A percentile compares a stretch with the other conserved stretches of the same genome.
phyloP scores from a whole-genome alignment of 352 stramenopile species.

The Phytophthora hybrid region DNA sequence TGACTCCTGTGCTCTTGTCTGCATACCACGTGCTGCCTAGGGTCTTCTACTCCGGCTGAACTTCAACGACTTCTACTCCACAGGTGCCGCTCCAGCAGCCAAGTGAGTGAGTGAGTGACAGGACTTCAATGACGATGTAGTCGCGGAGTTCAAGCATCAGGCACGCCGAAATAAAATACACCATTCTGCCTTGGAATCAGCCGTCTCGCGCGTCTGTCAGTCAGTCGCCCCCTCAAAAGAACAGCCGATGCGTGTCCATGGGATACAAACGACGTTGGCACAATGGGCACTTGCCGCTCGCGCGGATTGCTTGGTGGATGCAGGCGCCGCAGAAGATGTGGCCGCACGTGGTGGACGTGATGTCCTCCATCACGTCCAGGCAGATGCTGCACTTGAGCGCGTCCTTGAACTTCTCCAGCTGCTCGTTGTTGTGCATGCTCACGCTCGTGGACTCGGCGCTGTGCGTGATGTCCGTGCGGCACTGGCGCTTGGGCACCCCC shows the following conservation, averaged over 20 bases:
- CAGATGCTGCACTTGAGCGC: conserved; percentile 88
- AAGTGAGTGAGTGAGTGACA: conserved; percentile 6
- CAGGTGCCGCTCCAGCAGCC: conserved; percentile 10
- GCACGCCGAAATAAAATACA: conserved; percentile 38
- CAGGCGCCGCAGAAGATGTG: conserved; percentile 85
- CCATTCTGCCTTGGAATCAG: conserved; percentile 15
- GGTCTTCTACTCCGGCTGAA: conserved; percentile 66
- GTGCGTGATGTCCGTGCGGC: conserved; percentile 50
- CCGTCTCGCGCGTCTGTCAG: neutral
- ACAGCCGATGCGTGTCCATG: conserved; percentile 84
- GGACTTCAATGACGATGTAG: conserved; percentile 9
- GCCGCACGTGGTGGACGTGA: conserved; percentile 83
- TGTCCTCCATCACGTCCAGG: conserved; percentile 77
- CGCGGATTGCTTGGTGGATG: conserved; percentile 72
- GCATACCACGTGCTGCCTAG: conserved; percentile 40
- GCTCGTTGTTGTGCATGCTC: conserved; percentile 80
- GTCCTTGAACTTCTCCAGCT: conserved; percentile 77
- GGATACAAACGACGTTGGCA: conserved; percentile 69
- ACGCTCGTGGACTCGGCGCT: conserved; percentile 74
- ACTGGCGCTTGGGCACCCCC: conserved; percentile 35
- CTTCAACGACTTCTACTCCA: conserved; percentile 61
- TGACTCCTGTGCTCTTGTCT: conserved; percentile 35
- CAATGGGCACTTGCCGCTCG: conserved; percentile 79
- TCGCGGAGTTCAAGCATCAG: conserved; percentile 18
- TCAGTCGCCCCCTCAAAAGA: conserved; percentile 55